A percentile compares a stretch with the other conserved stretches of the same genome.
Evolutionary conservation across 2,329 filamentous ascomycete genomes (phyloP).

Genomic region (Alternaria atra): DNA sequence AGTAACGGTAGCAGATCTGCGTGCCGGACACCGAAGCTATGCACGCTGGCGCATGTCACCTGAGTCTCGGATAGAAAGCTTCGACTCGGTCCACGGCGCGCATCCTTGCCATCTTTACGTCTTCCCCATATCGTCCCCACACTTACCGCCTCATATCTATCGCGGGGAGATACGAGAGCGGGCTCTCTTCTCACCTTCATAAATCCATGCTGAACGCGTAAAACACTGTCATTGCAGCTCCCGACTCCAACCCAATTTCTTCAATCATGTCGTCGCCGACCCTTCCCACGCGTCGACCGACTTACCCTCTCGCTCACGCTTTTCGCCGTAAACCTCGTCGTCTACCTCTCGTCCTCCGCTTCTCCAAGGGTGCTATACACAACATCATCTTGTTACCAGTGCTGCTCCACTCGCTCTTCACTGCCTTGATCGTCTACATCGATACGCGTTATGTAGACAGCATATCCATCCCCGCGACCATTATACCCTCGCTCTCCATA

Average conservation of each 20-base stretch:
- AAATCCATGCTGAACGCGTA: background rate
- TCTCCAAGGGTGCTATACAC: constrained; percentile 71
- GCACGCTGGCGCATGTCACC: background rate
- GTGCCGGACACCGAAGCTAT: background rate
- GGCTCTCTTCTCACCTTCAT: background rate
- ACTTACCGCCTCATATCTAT: constrained; percentile 10
- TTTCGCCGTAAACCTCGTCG: constrained; percentile 60
- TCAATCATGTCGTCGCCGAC: constrained; percentile 17
- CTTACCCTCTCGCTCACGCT: constrained; percentile 57
- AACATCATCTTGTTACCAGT: constrained; percentile 66
- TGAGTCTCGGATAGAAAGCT: constrained; percentile 2
- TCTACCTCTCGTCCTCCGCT: constrained; percentile 70
- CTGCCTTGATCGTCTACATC: constrained; percentile 66
- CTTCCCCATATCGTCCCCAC: constrained; percentile 13
- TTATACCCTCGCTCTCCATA: constrained; percentile 70
- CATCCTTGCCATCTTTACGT: constrained; percentile 12
- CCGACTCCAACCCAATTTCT: background rate
- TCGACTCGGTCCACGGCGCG: background rate
- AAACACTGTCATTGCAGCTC: background rate
- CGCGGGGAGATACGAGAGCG: constrained; percentile 9
- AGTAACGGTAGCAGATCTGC: background rate
- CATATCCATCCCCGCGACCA: constrained; percentile 65
- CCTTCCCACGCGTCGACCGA: constrained; percentile 45
- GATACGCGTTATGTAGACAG: constrained; percentile 60
- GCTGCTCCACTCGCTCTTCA: constrained; percentile 65